Base-by-base conservation (phyloP, 805 yeast genomes). In the Lipomyces lipofer region DNA sequence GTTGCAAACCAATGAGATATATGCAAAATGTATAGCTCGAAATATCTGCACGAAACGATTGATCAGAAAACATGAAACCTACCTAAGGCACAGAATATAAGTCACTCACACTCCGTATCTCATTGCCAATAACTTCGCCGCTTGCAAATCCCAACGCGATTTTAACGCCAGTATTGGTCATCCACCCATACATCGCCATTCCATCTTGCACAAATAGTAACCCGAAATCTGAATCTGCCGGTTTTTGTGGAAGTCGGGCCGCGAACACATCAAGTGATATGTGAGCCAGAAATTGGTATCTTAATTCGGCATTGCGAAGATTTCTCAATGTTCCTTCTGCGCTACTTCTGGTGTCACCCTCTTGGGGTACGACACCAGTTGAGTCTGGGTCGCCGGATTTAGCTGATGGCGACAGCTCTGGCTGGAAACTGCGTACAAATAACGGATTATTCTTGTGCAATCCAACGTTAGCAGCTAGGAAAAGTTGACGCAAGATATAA, bases 211-310 rank as follows among this genome's bases (percentile, higher is more conserved):
- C 78, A 66, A 85, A 83, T 32, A 85, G 70, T 25, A 85, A 69
- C 17, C 77, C 70, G 44, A 70, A 68, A 21, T 60, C 73, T 8
- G 66, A 66, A 13, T 65, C 70, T 30, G 77, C 69, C 9, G 75
- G 58, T 0, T 82, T 81, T 28, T 69, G 69, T 50, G 72, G 72
- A 15, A 68, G 71, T 3, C 78, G 75, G 1, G 86, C 79, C 30
- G 82, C 75, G 64, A 85, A 83, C 19, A 84, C 78, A 67, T 85
- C 91, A 22, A 85, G 70, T 4, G 89, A 82, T 85, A 85, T 84
- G 65, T 85, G 88, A n/a, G 88, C 79, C 28, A 85, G 71, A 62
- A 85, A 85, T 64, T 85, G 83, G 70, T 82, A 84, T 62, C 84
- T 70, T n/a, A 51, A 35, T 28, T 54, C 54, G 4, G 51, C 39